Percentiles rank a stretch among this genome's conserved stretches.
phyloP scores from a whole-genome alignment of 371 early-diverging fungal species.

The Gilbertella persicaria region DNA sequence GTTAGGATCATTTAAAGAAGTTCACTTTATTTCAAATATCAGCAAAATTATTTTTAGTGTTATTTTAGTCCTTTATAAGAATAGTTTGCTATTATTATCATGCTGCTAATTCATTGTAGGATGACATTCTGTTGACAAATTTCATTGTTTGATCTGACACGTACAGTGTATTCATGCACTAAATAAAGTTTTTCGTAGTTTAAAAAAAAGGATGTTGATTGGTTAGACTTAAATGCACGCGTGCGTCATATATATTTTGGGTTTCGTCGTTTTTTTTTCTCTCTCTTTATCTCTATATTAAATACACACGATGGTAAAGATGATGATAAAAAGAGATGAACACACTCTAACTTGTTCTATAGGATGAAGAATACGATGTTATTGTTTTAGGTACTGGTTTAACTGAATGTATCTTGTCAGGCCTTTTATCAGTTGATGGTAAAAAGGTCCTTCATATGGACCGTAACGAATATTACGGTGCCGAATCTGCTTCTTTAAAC shows the following conservation, averaged over 20 bases:
- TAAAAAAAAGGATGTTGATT: not conserved
- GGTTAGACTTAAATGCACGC: not conserved
- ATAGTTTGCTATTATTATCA: too few relatives aligned
- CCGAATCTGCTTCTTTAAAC: slow-evolving; percentile 92
- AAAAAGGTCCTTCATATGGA: slow-evolving; percentile 99
- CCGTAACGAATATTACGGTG: slow-evolving; percentile 99
- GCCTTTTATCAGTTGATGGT: slow-evolving; percentile 95
- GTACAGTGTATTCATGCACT: too few relatives aligned
- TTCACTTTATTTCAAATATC: too few relatives aligned
- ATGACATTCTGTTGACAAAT: too few relatives aligned
- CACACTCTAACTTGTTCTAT: not conserved
- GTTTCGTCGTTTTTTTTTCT: not conserved
- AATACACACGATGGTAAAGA: not conserved
- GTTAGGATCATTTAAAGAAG: too few relatives aligned
- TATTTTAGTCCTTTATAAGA: too few relatives aligned
- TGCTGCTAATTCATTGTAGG: too few relatives aligned
- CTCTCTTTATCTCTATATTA: not conserved
- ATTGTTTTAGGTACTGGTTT: slow-evolving; percentile 99
- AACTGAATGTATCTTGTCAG: slow-evolving; percentile 98
- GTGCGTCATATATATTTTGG: not conserved
- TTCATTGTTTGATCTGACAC: too few relatives aligned
- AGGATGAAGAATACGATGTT: slow-evolving; percentile 94
- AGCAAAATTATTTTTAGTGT: too few relatives aligned
- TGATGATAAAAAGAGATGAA: not conserved
- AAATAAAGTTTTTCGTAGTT: too few relatives aligned